Conservation (phyloP, 139 green algal species). For the Chlorella sp. region DNA sequence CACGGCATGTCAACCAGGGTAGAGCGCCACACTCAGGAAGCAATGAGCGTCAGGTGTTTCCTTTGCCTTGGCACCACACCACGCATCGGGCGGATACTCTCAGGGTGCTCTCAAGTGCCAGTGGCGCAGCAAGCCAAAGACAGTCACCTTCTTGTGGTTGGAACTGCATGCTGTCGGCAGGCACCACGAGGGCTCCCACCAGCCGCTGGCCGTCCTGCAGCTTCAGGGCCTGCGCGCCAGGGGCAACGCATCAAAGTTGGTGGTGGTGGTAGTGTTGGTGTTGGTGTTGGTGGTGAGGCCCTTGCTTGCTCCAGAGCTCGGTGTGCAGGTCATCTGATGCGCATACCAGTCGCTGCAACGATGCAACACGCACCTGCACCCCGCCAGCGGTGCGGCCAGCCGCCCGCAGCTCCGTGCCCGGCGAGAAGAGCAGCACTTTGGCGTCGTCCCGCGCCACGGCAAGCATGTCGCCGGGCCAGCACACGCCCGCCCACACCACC, state of each 20-base stretch:
- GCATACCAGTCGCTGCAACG: no score
- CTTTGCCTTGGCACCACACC: not conserved
- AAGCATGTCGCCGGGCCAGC: not conserved
- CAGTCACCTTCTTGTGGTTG: no score
- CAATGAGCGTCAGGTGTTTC: not conserved
- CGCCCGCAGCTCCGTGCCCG: not conserved
- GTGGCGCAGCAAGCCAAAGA: no score
- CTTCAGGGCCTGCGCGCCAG: not conserved
- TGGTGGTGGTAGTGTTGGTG: not conserved
- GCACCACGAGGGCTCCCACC: no score
- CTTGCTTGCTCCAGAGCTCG: not conserved
- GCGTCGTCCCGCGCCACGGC: not conserved
- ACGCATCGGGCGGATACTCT: no score
- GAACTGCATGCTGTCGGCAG: no score
- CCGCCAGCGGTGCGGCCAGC: no score
- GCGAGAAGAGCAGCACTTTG: not conserved
- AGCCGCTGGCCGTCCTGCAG: no score
- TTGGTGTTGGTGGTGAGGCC: not conserved
- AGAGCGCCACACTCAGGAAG: not conserved
- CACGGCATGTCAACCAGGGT: no score
- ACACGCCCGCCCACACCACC: not conserved
- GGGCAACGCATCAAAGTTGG: not conserved
- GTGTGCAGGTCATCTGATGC: no score
- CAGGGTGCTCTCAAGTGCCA: no score
- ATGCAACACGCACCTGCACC: not conserved